These are phyloP conservation scores for Claviceps maximensis DNA, from an alignment of 2,329 filamentous ascomycete genomes.

Conservation along the genomic window DNA sequence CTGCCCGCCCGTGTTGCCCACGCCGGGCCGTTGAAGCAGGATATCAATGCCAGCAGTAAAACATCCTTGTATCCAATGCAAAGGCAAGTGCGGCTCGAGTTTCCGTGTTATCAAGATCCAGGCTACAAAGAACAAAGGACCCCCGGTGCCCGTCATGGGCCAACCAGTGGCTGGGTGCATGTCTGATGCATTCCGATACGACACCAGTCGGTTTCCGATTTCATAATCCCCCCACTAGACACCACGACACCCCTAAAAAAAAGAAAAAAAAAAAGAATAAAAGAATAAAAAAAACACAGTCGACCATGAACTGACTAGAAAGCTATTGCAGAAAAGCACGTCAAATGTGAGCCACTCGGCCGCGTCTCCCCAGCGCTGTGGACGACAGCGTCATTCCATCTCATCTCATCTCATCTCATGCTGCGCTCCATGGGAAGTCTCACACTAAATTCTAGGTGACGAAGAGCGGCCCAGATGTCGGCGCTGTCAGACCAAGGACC, in stretches of 20 bases:
- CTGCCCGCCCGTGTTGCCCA: too few relatives aligned
- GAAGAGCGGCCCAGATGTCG: constrained; percentile 24
- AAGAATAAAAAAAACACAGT: constrained; percentile 9
- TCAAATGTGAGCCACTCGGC: constrained; percentile 18
- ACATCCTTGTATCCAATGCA: constrained; percentile 22
- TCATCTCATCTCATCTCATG: background rate
- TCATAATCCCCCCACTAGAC: background rate
- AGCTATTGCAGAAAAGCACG: constrained; percentile 17
- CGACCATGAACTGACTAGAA: background rate
- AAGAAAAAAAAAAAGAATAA: constrained; percentile 7
- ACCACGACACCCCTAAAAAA: background rate
- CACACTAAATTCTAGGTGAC: constrained; percentile 17
- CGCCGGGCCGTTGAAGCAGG: background rate
- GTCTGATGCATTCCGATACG: background rate
- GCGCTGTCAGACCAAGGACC: constrained; percentile 19
- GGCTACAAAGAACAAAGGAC: background rate
- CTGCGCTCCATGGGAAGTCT: background rate
- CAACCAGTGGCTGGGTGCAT: background rate
- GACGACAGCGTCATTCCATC: too few relatives aligned
- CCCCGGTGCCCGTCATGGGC: too few relatives aligned
- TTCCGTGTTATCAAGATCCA: background rate
- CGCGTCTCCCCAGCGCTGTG: background rate
- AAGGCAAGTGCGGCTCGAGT: constrained; percentile 17
- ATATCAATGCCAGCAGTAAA: constrained; percentile 20
- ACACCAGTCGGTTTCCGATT: background rate